Percentiles rank a stretch among this genome's conserved stretches.
Conservation (phyloP, 768 basidiomycete genomes). For the Clathrus columnatus region DNA sequence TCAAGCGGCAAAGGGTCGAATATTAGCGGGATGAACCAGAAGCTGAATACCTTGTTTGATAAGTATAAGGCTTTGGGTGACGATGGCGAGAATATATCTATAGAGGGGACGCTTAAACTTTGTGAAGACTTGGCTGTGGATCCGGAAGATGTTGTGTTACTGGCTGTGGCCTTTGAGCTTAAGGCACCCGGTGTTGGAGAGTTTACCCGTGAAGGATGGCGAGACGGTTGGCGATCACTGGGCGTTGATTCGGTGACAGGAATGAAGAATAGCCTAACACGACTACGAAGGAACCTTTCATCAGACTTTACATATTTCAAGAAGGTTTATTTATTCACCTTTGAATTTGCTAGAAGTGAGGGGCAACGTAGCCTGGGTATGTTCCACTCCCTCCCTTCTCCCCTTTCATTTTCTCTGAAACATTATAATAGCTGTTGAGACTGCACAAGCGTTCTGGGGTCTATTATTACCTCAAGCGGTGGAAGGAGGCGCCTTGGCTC, state of each 20-base stretch:
- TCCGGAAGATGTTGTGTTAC: slow-evolving; percentile 74
- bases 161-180: slow-evolving; percentile 74
- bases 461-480: slow-evolving; percentile 71
- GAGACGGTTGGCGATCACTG: slow-evolving; percentile 71
- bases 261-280: slow-evolving; percentile 50
- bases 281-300: slow-evolving; percentile 51
- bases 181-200: slow-evolving; percentile 65
- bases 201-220: slow-evolving; percentile 66
- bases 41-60: slow-evolving; percentile 51
- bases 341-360: slow-evolving; percentile 65
- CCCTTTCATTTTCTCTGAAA: background rate
- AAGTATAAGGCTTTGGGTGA: slow-evolving; percentile 58
- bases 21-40: slow-evolving; percentile 39
- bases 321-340: slow-evolving; percentile 72
- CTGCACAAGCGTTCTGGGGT: slow-evolving; percentile 68
- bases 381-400: slow-evolving; percentile 19
- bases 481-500: slow-evolving; percentile 52
- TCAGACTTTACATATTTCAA: slow-evolving; percentile 62
- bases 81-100: slow-evolving; percentile 47
- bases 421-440: slow-evolving; percentile 45
- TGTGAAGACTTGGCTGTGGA: slow-evolving; percentile 63
- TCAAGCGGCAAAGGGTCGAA: background rate
- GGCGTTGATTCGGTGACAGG: slow-evolving; percentile 31
- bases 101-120: slow-evolving; percentile 73
- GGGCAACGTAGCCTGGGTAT: slow-evolving; percentile 75